Percentiles rank a stretch among this genome's conserved stretches.
These are phyloP conservation scores for Apophysomyces ossiformis DNA, from an alignment of 371 early-diverging fungal genomes.

Conservation along the genomic window DNA sequence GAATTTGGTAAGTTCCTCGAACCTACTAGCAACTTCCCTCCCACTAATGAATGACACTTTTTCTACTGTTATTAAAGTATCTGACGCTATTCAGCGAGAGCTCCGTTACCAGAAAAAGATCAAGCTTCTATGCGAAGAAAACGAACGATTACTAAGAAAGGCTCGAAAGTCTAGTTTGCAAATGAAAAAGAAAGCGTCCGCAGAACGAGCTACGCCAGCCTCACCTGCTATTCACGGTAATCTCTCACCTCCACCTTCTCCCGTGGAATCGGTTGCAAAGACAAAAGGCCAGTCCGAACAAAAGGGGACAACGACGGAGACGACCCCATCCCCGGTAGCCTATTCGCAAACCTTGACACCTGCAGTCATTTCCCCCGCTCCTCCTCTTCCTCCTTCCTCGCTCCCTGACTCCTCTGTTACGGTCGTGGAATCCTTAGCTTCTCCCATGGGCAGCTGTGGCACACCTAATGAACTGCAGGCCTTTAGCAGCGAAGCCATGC, in stretches of 20 bases:
- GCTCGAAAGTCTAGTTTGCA: neutral
- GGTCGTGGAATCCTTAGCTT: neutral
- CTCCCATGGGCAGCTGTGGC: neutral
- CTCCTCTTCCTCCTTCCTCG: neutral
- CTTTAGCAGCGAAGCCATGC: neutral
- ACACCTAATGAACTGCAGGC: neutral
- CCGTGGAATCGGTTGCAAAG: neutral
- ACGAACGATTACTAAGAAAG: neutral
- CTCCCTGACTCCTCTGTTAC: constrained; percentile 3
- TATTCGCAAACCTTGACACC: neutral
- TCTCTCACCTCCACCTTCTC: constrained; percentile 1
- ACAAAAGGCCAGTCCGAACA: neutral
- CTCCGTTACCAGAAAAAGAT: neutral
- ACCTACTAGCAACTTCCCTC: neutral
- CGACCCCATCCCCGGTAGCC: neutral
- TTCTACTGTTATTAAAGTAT: neutral
- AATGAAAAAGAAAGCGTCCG: neutral
- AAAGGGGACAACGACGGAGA: neutral
- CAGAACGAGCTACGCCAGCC: neutral
- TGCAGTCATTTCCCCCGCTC: neutral
- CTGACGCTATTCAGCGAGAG: neutral
- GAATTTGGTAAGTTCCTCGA: constrained; percentile 49
- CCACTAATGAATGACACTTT: neutral
- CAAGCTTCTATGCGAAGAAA: neutral
- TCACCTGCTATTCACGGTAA: neutral